A percentile compares a stretch with the other conserved stretches of the same genome.
Conservation (phyloP, 495 filamentous ascomycete genomes). For the Annulohypoxylon stygium region DNA sequence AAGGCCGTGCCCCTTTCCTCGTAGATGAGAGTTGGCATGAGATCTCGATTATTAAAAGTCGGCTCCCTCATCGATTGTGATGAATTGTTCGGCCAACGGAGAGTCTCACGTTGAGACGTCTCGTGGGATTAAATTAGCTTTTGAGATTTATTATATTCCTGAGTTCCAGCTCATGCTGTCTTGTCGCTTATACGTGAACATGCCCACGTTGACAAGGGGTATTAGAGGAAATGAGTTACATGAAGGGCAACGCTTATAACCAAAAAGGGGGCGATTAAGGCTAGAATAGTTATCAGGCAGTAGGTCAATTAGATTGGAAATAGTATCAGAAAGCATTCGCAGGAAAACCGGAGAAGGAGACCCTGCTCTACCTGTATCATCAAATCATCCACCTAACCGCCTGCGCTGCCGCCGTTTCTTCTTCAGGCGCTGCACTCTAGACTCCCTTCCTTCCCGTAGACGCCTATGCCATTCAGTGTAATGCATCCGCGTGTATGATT, state of each 20-base stretch:
- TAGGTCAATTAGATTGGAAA: slow-evolving; percentile 2
- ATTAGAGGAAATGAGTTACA: neutral
- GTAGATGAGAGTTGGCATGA: slow-evolving; percentile 25
- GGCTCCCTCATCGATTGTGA: neutral
- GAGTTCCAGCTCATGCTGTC: neutral
- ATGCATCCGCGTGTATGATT: slow-evolving; percentile 10
- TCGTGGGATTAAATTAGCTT: neutral
- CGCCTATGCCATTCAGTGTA: slow-evolving; percentile 25
- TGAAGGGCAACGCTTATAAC: slow-evolving; percentile 5
- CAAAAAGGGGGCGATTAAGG: neutral
- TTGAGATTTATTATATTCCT: neutral
- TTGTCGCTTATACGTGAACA: neutral
- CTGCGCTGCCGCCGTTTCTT: slow-evolving; percentile 17
- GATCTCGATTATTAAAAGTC: slow-evolving; percentile 18
- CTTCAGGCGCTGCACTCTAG: slow-evolving; percentile 32
- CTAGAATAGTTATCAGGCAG: neutral
- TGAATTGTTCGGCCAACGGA: slow-evolving; percentile 20
- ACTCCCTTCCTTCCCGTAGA: slow-evolving; percentile 28
- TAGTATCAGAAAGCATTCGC: slow-evolving; percentile 27
- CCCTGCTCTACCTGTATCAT: slow-evolving; percentile 49
- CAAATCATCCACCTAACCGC: slow-evolving; percentile 37
- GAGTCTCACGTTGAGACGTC: slow-evolving; percentile 4
- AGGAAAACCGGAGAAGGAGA: slow-evolving; percentile 15
- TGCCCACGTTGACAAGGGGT: neutral
- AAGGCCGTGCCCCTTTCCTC: slow-evolving; percentile 6